A percentile compares a stretch with the other conserved stretches of the same genome.
Conservation (phyloP, 805 yeast species). For the Yueomyces sp. region DNA sequence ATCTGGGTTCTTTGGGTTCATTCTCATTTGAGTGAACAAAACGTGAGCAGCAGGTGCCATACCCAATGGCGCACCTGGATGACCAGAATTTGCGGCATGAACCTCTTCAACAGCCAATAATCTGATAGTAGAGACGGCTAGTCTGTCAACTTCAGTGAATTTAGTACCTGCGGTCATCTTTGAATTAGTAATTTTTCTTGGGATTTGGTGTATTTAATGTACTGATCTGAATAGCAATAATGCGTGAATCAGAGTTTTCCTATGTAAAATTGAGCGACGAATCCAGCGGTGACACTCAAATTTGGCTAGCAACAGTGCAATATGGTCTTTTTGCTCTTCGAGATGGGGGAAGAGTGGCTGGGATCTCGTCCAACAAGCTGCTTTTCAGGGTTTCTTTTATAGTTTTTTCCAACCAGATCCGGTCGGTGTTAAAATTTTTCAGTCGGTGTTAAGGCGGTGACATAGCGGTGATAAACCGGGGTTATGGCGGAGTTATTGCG, state of each 20-base stretch:
- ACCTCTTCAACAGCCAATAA: slow-evolving; percentile 79
- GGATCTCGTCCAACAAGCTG: too few relatives aligned
- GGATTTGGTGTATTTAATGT: background rate
- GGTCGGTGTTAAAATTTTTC: too few relatives aligned
- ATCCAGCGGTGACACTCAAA: too few relatives aligned
- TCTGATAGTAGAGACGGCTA: slow-evolving; percentile 81
- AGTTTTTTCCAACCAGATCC: too few relatives aligned
- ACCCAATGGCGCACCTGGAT: slow-evolving; percentile 99
- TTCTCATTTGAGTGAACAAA: slow-evolving; percentile 60
- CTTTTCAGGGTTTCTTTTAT: too few relatives aligned
- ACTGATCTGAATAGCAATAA: background rate
- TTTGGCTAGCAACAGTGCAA: too few relatives aligned
- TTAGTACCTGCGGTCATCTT: slow-evolving; percentile 17
- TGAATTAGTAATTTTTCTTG: background rate
- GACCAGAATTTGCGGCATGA: slow-evolving; percentile 85
- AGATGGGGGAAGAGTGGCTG: too few relatives aligned
- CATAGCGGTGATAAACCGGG: too few relatives aligned
- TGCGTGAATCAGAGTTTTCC: background rate
- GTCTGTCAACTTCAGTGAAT: slow-evolving; percentile 47
- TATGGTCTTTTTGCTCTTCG: too few relatives aligned
- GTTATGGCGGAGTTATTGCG: too few relatives aligned
- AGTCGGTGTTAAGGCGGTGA: too few relatives aligned
- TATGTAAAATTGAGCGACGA: too few relatives aligned
- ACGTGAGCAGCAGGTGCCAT: slow-evolving; percentile 93
- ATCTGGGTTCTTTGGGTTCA: slow-evolving; percentile 82